Base-by-base conservation (phyloP, 192 early-diverging fungal species). In the Backusella sp. region DNA sequence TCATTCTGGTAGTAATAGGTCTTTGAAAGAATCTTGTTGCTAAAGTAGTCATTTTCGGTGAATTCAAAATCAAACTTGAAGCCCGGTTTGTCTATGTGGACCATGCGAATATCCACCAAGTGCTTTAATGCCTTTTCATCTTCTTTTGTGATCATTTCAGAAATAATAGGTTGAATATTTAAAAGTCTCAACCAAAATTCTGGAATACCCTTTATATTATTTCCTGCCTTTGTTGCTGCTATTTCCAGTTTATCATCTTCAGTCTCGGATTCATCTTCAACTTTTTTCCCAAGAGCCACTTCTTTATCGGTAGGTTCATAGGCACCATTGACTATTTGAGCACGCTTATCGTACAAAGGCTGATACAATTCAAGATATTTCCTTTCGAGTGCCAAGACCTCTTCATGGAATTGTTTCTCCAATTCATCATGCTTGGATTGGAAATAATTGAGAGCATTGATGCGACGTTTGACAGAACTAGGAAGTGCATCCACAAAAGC, bases 1-100 rank as follows among this genome's bases (percentile, higher is more conserved):
- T 92, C 86, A 73, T 97, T 94, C 83, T 91, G 89, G 73, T 98
- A 93, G 84, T 84, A 94, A 90, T 99, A 99, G 68, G 94, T 94
- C 90, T 99, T 99, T 80, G 88, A 88, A 78, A 99, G 90, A 70
- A 89, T 82, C 4, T 81, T 81, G 91, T 99, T 95, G 69, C 87
- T 88, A 85, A 99, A 99, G 88, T 83, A 97, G 52, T 90, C 88
- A 86, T 99, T 99, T 46, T 87, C 86, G 34, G 81, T 86, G 84
- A 99, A 99, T 76, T 88, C 89, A 84, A 99, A 99, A 73, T 95
- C 94, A 41, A 99, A 91, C 75, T 87, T 90, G 90, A 98, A 99
- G 19, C 97, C 98, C 68, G 94, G 96, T 83, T 95, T 91, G 39
- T 89, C 87, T 62, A 97, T 89, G 84, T 97, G 97, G 49, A 77